Percentiles rank a stretch among this genome's conserved stretches.
phyloP scores from a whole-genome alignment of 257 asterid species.

The Solanum habrochaites region DNA sequence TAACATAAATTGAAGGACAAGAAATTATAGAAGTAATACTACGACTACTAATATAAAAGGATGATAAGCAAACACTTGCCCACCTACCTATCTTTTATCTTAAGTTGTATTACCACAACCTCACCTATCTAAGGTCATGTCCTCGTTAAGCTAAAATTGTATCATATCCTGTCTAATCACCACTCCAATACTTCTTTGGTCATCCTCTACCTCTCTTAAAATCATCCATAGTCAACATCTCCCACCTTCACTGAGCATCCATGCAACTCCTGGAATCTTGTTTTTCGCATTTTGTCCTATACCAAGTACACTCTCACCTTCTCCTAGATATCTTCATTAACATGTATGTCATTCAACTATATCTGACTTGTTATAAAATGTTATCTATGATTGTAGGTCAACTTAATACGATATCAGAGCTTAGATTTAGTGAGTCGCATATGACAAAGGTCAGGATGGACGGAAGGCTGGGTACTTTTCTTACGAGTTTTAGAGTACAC shows the following conservation, averaged over 20 bases:
- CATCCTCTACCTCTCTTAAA: neutral
- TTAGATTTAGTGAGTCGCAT: neutral
- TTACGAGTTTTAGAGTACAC: neutral
- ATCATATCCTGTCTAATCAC: neutral
- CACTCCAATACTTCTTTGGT: neutral
- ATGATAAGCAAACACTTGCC: neutral
- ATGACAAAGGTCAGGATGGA: neutral
- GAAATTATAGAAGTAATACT: neutral
- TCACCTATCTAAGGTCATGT: neutral
- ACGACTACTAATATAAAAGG: neutral
- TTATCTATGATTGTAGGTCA: neutral
- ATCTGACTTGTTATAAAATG: neutral
- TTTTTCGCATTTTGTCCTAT: neutral
- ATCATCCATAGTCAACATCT: neutral
- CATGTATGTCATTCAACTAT: neutral
- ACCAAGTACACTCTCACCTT: neutral
- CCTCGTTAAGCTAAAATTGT: neutral
- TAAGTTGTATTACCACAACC: neutral
- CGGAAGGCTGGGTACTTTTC: neutral
- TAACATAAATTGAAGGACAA: neutral
- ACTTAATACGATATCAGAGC: neutral
- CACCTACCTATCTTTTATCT: neutral
- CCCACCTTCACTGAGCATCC: neutral
- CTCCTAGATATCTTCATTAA: neutral
- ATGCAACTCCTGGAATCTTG: neutral